Base-by-base conservation (phyloP, 2,329 filamentous ascomycete genomes). In the Colletotrichum acutatum region DNA sequence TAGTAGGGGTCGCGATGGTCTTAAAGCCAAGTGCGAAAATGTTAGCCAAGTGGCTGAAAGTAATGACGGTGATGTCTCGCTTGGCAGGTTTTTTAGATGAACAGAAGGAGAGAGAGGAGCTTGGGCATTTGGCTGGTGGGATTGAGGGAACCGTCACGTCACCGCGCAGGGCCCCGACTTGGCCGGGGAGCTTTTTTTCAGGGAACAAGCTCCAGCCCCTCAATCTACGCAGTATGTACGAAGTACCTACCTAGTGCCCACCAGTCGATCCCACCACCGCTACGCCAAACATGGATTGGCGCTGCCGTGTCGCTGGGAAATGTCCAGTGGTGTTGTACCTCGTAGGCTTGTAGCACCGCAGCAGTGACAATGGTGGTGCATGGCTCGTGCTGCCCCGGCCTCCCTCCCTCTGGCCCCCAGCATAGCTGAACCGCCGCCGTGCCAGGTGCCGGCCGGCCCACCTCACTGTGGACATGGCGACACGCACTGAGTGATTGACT, bases 51-150 rank as follows among this genome's bases (percentile, higher is more conserved):
- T 73, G 71, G 71, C 71, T 73, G 37, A 58, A 49, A 68, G 49
- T 72, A 74, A 74, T 74, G 71, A 74, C 68, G 62, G 68, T 53
- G 63, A 74, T 66, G 67, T 72, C 68, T 72, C 52, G 52, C 71
- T 72, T 67, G 72, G 72, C 72, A 73, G 70, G 71, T 73, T 73
- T 72, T 72, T 62, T 52, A 16, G 37, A 24, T 34, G 32, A 22
- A 60, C 19, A 11, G 52, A 12, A 22, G 63, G 63, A 30, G 49
- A 16, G 60, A 65, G 37, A 49, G 60, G 53, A 70, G 71, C 71
- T 73, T 71, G 61, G 67, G 66, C 69, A 7, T 42, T 42, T 42
- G 14, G 53, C 52, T 63, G 32, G 32, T 30, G 42, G 42, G 46
- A 26, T 34, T 34, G 32, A n/a, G 37, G 54, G 30, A 68, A 59